A percentile compares a stretch with the other conserved stretches of the same genome.
These are phyloP conservation scores for Colletotrichum cordylinicola DNA, from an alignment of 2,329 filamentous ascomycete species.

Conservation along the genomic window DNA sequence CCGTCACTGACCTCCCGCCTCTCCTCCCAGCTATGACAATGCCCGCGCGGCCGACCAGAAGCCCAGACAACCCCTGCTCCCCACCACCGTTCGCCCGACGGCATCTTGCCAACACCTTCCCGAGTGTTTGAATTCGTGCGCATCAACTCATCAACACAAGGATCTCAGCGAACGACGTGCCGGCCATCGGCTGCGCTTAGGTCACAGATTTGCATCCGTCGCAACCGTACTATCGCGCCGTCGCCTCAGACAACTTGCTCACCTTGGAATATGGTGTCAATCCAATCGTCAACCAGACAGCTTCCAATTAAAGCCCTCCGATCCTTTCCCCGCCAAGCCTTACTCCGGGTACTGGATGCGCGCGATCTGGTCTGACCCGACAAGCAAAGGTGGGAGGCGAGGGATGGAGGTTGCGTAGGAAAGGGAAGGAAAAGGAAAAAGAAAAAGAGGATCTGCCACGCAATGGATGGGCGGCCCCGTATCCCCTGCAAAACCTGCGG, in stretches of 20 bases:
- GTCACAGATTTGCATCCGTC: neutral
- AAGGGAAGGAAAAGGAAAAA: neutral
- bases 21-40: neutral
- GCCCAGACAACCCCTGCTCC: neutral
- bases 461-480: neutral
- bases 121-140: neutral
- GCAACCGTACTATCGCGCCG: neutral
- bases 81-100: neutral
- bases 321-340: neutral
- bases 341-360: neutral
- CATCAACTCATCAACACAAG: neutral
- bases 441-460: slow-evolving; percentile 9
- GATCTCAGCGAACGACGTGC: neutral
- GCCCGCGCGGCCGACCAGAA: neutral
- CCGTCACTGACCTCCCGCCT: neutral
- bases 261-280: neutral
- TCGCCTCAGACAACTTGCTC: neutral
- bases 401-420: neutral
- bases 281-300: neutral
- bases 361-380: neutral
- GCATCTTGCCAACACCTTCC: neutral
- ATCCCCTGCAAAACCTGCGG: slow-evolving; percentile 13
- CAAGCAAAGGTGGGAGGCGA: neutral
- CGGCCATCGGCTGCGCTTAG: neutral
- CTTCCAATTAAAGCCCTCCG: neutral